Conservation (phyloP, 805 yeast genomes). For the Phaffomyces thermotolerans region DNA sequence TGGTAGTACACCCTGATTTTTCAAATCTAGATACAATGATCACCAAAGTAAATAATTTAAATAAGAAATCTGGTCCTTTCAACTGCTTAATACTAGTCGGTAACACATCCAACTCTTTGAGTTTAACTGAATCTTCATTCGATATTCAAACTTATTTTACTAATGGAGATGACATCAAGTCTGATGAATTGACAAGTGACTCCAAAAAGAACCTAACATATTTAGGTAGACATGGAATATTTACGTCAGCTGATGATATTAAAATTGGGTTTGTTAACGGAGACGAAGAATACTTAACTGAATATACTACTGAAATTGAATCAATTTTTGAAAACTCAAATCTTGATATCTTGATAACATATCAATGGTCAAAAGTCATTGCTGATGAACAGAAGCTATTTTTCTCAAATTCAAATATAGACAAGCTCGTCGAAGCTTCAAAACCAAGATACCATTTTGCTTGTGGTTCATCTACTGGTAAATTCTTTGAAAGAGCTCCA, state of each 20-base stretch:
- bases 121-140: neutral
- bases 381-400: constrained; percentile 38
- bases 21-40: constrained; percentile 25
- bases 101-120: constrained; percentile 23
- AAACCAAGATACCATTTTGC: constrained; percentile 67
- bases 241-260: constrained; percentile 37
- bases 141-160: constrained; percentile 19
- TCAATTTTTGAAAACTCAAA: constrained; percentile 18
- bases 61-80: constrained; percentile 61
- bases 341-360: constrained; percentile 50
- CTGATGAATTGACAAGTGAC: constrained; percentile 1
- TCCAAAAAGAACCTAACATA: constrained; percentile 5
- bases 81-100: constrained; percentile 49
- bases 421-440: constrained; percentile 33
- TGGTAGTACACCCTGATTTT: constrained; percentile 18
- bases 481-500: constrained; percentile 47
- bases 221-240: constrained; percentile 27
- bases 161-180: constrained; percentile 13
- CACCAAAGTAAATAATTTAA: constrained; percentile 41
- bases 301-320: constrained; percentile 22
- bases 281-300: constrained; percentile 10
- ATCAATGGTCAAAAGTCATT: constrained; percentile 53
- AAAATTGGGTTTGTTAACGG: constrained; percentile 41
- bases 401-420: constrained; percentile 41
- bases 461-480: constrained; percentile 41